Percentiles rank a stretch among this genome's conserved stretches.
Evolutionary conservation across 805 yeast genomes (phyloP).

Genomic region (Wickerhamiella alocasiicola): DNA sequence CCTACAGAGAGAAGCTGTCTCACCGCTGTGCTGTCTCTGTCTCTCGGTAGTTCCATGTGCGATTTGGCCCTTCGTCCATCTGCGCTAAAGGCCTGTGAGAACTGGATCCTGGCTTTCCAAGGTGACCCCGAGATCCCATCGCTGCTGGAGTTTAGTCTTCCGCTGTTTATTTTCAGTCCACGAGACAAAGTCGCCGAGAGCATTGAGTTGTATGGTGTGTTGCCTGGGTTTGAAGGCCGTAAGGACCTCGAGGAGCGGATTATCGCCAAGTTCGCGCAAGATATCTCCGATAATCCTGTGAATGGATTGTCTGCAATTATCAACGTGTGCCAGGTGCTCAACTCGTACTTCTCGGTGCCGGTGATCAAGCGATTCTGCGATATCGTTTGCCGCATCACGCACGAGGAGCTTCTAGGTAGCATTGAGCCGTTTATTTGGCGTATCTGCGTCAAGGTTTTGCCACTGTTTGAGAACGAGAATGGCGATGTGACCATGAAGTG

Average conservation of each 20-base stretch:
- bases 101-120: neutral
- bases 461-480: neutral
- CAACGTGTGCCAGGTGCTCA: neutral
- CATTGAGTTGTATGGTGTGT: neutral
- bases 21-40: neutral
- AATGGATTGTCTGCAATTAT: neutral
- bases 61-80: neutral
- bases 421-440: neutral
- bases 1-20: neutral
- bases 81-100: constrained; percentile 3
- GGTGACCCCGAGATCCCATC: neutral
- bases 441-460: neutral
- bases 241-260: neutral
- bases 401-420: neutral
- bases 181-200: neutral
- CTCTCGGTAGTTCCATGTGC: neutral
- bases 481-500: neutral
- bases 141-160: neutral
- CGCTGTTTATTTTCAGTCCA: constrained; percentile 3
- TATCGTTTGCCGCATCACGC: neutral
- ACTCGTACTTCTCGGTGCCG: neutral
- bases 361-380: neutral
- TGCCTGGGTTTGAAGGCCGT: neutral
- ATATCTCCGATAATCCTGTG: neutral
- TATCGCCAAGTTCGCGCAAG: neutral